Conservation (phyloP, 805 yeast species). For the Candida endomychidarum region DNA sequence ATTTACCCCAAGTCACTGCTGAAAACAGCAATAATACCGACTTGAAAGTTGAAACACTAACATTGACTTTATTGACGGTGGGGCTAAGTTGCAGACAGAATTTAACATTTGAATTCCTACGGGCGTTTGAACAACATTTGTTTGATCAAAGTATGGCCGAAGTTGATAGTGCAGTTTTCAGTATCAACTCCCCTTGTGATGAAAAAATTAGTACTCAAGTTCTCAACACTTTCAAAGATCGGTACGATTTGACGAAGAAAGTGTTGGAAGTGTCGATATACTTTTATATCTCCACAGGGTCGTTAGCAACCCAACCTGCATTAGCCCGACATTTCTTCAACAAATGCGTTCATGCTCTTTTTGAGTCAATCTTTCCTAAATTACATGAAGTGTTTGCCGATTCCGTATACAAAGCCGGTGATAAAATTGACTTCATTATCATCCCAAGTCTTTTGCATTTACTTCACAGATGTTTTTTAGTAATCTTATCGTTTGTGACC, state of each 20-base stretch:
- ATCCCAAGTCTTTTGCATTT: constrained; percentile 13
- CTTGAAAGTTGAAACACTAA: constrained; percentile 8
- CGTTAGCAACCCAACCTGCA: not conserved
- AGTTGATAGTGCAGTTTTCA: not conserved
- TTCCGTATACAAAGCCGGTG: not conserved
- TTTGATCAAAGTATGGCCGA: not conserved
- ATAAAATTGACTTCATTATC: constrained; percentile 9
- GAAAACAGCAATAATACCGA: constrained; percentile 10
- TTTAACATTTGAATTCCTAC: not conserved
- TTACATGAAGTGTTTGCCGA: constrained; percentile 4
- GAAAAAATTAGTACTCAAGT: not conserved
- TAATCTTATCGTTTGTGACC: constrained; percentile 6
- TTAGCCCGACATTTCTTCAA: constrained; percentile 2
- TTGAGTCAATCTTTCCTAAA: constrained; percentile 5
- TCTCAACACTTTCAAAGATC: constrained; percentile 6
- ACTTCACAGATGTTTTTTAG: constrained; percentile 8
- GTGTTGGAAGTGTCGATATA: constrained; percentile 5
- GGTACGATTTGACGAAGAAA: constrained; percentile 3
- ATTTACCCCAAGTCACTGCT: constrained; percentile 7
- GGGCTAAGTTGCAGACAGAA: not conserved
- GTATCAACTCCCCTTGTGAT: too few relatives aligned
- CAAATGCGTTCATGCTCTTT: constrained; percentile 2
- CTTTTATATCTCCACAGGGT: constrained; percentile 11
- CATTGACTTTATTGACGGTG: constrained; percentile 5
- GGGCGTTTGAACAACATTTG: not conserved